Conservation (phyloP, 169 alveolate species). For the Perkinsus olseni region DNA sequence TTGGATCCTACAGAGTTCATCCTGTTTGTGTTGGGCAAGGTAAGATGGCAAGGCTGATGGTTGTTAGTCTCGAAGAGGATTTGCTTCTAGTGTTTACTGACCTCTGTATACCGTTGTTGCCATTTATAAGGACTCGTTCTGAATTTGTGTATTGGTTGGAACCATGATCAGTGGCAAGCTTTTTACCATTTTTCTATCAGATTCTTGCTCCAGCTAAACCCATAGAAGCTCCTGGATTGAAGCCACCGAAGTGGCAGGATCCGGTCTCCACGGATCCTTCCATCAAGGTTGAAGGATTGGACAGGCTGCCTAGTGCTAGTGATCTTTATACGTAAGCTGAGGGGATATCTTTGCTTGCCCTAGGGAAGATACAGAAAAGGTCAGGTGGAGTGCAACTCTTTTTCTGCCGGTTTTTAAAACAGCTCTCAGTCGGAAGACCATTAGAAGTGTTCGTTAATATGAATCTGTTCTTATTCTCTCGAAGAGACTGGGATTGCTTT, state of each 20-base stretch:
- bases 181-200: neutral
- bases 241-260: neutral
- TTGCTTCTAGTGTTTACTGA: no score
- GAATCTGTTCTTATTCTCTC: no score
- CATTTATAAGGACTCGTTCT: no score
- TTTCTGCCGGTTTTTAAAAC: no score
- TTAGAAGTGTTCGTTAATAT: no score
- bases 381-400: no score
- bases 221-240: neutral
- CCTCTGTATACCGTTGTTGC: no score
- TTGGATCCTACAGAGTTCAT: neutral
- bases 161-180: no score
- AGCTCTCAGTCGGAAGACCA: no score
- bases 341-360: no score
- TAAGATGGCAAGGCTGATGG: neutral
- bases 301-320: neutral
- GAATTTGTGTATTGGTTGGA: no score
- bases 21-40: neutral
- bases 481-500: neutral
- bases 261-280: neutral
- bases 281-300: neutral
- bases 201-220: neutral
- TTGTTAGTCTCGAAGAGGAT: neutral
- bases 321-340: neutral
- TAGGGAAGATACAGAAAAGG: neutral